Evolutionary conservation across 2,329 filamentous ascomycete species (phyloP), one percentile per base, ranked within the genome.

Genomic region (Xylaria sp.): DNA sequence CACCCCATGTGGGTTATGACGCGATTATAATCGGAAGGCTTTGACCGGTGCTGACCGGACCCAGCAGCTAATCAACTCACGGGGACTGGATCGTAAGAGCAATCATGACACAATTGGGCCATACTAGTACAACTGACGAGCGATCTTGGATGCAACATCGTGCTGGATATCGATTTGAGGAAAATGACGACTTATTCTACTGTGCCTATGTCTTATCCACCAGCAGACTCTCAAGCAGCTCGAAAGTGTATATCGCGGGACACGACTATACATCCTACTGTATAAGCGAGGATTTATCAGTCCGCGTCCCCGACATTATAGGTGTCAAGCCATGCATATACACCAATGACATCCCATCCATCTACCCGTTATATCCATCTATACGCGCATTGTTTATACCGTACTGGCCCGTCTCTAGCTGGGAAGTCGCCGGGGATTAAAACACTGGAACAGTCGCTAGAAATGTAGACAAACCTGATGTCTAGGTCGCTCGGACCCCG

Each of bases 1-100:
- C 56, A 56, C 52, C 55, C 34, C 50, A 52, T 69, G 59, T 69
- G 62, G 59, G 63, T 66, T 63, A 69, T 71, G 63, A 69, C 60
- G 58, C 58, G 51, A 70, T 57, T 57, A 44, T 41, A 62, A 57
- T 34, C 54, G 44, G 55, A 41, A 54, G 23, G 44, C 56, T 10
- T 57, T 54, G 52, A 25, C 55, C 12, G 59, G 52, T 55, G 20
- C 15, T 55, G 28, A 55, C 52, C 52, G 52, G 61, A 25, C 57
- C 52, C 52, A 64, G 64, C 37, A 57, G 59, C 52, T 61, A 28
- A 60, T 54, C 66, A 41, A 58, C 48, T 57, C 59, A 39, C 13
- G 52, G 41, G 44, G n/a, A 34, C 25, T 46, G 48, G 41, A 61
- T 59, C 58, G 55, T 60, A 55, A 63, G 54, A 41, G 60, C 56